Percentiles rank a stretch among this genome's conserved stretches.
phyloP scores from a whole-genome alignment of 768 basidiomycete species.

The Pleurotus platypus region DNA sequence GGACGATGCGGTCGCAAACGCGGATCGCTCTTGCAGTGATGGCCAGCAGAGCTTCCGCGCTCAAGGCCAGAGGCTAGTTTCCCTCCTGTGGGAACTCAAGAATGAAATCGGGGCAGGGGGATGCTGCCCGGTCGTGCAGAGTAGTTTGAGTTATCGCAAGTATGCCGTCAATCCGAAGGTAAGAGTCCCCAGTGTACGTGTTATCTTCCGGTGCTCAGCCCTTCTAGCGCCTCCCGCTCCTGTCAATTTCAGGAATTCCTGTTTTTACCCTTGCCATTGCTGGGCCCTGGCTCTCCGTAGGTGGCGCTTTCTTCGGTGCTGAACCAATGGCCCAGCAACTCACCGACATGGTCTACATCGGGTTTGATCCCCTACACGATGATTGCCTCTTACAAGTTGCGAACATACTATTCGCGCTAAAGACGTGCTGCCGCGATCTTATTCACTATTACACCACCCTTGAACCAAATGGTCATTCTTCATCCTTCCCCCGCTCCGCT shows the following conservation, averaged over 20 bases:
- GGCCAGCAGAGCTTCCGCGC: background rate
- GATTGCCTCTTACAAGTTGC: background rate
- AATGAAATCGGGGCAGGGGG: background rate
- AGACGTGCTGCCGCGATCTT: background rate
- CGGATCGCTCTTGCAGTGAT: background rate
- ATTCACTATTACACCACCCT: background rate
- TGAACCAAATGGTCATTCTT: background rate
- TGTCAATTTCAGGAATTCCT: background rate
- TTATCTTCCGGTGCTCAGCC: background rate
- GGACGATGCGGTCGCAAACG: background rate
- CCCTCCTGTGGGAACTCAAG: background rate
- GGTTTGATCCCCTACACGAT: background rate
- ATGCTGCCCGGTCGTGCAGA: background rate
- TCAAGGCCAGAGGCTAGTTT: background rate
- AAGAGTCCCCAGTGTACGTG: background rate
- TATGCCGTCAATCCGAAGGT: background rate
- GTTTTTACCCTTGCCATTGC: background rate
- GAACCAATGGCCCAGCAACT: background rate
- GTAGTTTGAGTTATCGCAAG: background rate
- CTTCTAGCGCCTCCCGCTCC: background rate
- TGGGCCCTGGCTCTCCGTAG: background rate
- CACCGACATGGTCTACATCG: background rate
- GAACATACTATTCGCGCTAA: background rate
- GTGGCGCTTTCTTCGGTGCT: background rate
- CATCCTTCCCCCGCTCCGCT: background rate